Evolutionary conservation across 2,329 filamentous ascomycete species (phyloP).

Genomic region (Cordyceps farinosa): DNA sequence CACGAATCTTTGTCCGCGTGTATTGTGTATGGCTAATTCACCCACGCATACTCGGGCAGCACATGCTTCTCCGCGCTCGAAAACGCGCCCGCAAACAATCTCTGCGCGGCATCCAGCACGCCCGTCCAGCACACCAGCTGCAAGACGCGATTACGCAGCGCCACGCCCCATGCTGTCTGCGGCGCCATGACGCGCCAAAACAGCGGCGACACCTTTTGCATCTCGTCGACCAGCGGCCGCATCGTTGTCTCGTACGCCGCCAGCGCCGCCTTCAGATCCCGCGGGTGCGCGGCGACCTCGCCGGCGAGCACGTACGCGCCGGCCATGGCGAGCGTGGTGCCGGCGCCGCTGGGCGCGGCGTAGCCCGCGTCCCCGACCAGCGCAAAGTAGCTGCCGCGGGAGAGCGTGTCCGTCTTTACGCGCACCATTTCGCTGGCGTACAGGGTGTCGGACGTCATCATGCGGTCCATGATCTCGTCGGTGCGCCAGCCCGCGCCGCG

Average conservation of each 20-base stretch:
- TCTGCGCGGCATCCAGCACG: conserved; percentile 28
- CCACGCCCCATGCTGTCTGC: conserved; percentile 43
- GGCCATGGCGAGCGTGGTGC: conserved; percentile 42
- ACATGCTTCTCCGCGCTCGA: conserved; percentile 27
- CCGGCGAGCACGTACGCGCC: conserved; percentile 51
- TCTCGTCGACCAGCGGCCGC: conserved; percentile 37
- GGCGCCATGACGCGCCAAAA: conserved; percentile 38
- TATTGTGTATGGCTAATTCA: neutral
- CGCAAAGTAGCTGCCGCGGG: conserved; percentile 38
- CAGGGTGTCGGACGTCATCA: conserved; percentile 34
- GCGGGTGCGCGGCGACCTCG: conserved; percentile 32
- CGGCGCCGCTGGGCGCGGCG: conserved; percentile 44
- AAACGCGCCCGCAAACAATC: conserved; percentile 29
- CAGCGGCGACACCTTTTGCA: conserved; percentile 31
- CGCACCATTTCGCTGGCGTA: conserved; percentile 43
- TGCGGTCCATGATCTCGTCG: conserved; percentile 2
- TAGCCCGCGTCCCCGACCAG: conserved; percentile 50
- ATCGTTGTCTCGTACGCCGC: conserved; percentile 39
- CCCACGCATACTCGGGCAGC: conserved; percentile 37
- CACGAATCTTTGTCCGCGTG: neutral
- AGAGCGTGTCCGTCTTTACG: conserved; percentile 39
- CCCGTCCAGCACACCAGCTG: conserved; percentile 34
- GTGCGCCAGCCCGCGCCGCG: conserved; percentile 9
- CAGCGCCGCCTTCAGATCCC: conserved; percentile 31
- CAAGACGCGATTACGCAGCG: conserved; percentile 42